phyloP scores from a whole-genome alignment of 176 grass and related monocot species.

The Typha latifolia region DNA sequence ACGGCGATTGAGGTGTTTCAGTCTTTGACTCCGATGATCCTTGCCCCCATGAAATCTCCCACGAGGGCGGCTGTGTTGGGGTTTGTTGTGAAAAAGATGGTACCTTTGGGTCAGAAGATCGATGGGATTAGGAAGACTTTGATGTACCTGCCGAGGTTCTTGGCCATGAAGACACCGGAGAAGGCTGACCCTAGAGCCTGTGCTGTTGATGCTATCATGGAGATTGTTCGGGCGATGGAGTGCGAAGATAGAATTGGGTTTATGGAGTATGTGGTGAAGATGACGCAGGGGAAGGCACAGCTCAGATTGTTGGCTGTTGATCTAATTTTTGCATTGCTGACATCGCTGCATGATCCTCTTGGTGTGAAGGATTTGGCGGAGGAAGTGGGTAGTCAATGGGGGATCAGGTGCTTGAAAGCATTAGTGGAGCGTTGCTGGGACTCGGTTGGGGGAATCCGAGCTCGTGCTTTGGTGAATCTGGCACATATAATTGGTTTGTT shows the following conservation, averaged over 20 bases:
- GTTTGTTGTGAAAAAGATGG: conserved; percentile 54
- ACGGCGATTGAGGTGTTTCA: conserved; percentile 48
- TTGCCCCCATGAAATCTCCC: conserved; percentile 31
- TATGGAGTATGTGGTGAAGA: conserved; percentile 39
- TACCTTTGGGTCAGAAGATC: conserved; percentile 48
- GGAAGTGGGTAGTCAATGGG: conserved; percentile 31
- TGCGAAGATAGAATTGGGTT: conserved; percentile 29
- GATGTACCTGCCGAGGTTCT: conserved; percentile 51
- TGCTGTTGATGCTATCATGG: conserved; percentile 70
- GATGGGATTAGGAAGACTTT: conserved; percentile 53
- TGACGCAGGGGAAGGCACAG: conserved; percentile 60
- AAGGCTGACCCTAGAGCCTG: conserved; percentile 52
- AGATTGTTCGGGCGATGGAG: conserved; percentile 39
- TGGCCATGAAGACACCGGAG: conserved; percentile 64
- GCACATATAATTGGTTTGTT: conserved; percentile 54
- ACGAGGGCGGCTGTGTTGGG: conserved; percentile 28
- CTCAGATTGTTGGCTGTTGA: conserved; percentile 68
- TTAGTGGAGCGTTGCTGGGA: conserved; percentile 67
- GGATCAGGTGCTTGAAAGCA: conserved; percentile 39
- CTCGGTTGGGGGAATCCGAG: conserved; percentile 43
- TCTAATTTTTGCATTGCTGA: conserved; percentile 53
- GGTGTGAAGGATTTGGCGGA: conserved; percentile 8
- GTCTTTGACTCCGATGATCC: conserved; percentile 31
- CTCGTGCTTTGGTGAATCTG: conserved; percentile 62
- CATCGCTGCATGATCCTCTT: conserved; percentile 14